phyloP scores from a whole-genome alignment of 345 rosid species.

The Euphorbia peplus region DNA sequence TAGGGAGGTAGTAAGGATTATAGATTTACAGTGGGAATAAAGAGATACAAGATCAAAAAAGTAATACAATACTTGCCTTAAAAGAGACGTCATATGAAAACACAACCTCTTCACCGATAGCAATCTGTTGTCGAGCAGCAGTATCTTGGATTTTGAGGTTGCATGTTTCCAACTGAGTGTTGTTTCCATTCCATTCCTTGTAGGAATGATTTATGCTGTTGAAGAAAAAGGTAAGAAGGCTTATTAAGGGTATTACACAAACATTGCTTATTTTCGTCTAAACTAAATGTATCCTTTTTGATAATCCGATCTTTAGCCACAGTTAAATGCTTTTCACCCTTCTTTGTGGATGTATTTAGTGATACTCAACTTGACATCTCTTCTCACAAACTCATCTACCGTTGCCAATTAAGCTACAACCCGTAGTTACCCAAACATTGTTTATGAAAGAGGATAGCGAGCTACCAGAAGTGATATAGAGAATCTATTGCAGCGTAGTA shows the following conservation, averaged over 20 bases:
- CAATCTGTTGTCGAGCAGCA: constrained; percentile 82
- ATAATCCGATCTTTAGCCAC: too few relatives aligned
- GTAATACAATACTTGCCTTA: constrained; percentile 40
- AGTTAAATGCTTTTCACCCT: too few relatives aligned
- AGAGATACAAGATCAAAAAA: neutral
- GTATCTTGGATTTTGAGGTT: constrained; percentile 78
- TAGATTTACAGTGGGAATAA: neutral
- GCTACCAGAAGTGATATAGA: neutral
- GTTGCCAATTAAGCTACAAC: too few relatives aligned
- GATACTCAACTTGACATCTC: too few relatives aligned
- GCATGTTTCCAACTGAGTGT: constrained; percentile 82
- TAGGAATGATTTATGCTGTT: constrained; percentile 84
- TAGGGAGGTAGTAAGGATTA: neutral
- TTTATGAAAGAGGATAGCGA: neutral
- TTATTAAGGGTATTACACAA: neutral
- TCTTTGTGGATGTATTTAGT: too few relatives aligned
- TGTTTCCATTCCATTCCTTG: constrained; percentile 80
- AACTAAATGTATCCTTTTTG: too few relatives aligned
- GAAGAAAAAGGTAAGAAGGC: neutral
- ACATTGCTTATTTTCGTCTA: too few relatives aligned
- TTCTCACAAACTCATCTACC: too few relatives aligned
- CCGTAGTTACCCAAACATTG: too few relatives aligned
- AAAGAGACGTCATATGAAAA: constrained; percentile 89
- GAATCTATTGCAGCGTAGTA: neutral
- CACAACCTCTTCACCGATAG: constrained; percentile 62